These are phyloP conservation scores for Pyricularia grisea DNA, from an alignment of 2,329 filamentous ascomycete genomes.

Conservation along the genomic window DNA sequence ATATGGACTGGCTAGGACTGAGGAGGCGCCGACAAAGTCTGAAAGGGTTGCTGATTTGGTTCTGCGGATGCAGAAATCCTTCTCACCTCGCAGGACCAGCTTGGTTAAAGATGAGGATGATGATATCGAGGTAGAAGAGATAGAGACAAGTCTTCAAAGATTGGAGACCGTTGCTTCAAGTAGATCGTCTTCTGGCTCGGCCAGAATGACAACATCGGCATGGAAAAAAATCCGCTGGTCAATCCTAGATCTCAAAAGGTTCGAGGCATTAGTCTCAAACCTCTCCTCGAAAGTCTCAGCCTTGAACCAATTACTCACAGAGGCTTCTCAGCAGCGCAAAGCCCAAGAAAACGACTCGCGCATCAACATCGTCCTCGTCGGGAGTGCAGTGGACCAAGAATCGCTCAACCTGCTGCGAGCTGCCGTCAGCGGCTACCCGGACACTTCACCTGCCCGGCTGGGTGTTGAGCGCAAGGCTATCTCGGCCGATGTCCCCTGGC, in stretches of 20 bases:
- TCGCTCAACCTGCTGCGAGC: constrained; percentile 9
- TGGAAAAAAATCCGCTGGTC: constrained; percentile 10
- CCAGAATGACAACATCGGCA: not conserved
- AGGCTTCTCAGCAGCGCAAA: constrained; percentile 7
- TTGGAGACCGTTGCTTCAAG: not conserved
- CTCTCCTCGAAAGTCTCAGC: constrained; percentile 7
- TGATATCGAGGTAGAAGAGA: not conserved
- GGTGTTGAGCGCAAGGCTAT: constrained; percentile 10
- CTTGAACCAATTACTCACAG: constrained; percentile 9
- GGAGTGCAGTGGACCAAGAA: constrained; percentile 10
- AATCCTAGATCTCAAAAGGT: constrained; percentile 8
- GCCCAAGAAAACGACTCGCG: constrained; percentile 7
- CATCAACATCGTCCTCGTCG: constrained; percentile 10
- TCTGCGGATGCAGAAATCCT: constrained; percentile 8
- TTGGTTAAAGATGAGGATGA: not conserved
- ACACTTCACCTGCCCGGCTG: constrained; percentile 7
- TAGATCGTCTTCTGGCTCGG: not conserved
- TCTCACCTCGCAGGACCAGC: not conserved
- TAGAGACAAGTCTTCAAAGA: not conserved
- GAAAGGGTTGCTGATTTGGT: constrained; percentile 6
- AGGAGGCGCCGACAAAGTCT: constrained; percentile 8
- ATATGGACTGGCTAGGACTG: constrained; percentile 8
- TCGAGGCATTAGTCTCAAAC: constrained; percentile 9
- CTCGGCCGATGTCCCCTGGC: constrained; percentile 1
- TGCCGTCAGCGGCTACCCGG: constrained; percentile 6